phyloP scores from a whole-genome alignment of 2,329 filamentous ascomycete genomes.

The Cercospora sp. region DNA sequence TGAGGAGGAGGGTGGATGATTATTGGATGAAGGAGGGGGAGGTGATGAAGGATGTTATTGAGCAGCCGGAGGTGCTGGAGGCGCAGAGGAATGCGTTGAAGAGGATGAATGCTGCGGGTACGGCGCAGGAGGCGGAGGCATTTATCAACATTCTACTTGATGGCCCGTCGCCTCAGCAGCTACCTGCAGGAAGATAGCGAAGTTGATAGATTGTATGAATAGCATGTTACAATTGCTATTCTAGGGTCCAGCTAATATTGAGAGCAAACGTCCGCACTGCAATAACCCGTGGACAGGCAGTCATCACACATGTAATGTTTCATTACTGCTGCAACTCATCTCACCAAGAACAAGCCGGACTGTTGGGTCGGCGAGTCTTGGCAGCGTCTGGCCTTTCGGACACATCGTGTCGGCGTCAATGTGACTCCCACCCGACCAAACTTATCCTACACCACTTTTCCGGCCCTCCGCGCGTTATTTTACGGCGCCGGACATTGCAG shows the following conservation, averaged over 20 bases:
- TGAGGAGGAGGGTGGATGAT: slow-evolving; percentile 64
- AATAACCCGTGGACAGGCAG: background rate
- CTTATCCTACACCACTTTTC: background rate
- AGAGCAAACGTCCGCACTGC: background rate
- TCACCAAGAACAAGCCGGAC: background rate
- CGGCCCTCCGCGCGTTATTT: background rate
- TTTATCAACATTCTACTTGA: slow-evolving; percentile 47
- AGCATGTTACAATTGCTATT: background rate
- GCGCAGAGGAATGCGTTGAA: slow-evolving; percentile 68
- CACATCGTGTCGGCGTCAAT: background rate
- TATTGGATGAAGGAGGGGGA: slow-evolving; percentile 82
- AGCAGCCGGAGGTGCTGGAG: slow-evolving; percentile 73
- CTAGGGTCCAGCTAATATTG: background rate
- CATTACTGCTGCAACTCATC: background rate
- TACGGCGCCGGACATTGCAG: background rate
- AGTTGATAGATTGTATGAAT: background rate
- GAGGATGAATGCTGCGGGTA: slow-evolving; percentile 62
- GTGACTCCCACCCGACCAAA: background rate
- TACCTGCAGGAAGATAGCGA: background rate
- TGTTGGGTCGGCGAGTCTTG: background rate
- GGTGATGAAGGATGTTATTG: slow-evolving; percentile 72
- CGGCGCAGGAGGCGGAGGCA: slow-evolving; percentile 64
- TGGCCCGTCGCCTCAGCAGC: background rate
- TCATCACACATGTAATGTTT: background rate
- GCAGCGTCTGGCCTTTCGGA: background rate